phyloP scores from a whole-genome alignment of 23 red algal species.

The Chondrus crispus region DNA sequence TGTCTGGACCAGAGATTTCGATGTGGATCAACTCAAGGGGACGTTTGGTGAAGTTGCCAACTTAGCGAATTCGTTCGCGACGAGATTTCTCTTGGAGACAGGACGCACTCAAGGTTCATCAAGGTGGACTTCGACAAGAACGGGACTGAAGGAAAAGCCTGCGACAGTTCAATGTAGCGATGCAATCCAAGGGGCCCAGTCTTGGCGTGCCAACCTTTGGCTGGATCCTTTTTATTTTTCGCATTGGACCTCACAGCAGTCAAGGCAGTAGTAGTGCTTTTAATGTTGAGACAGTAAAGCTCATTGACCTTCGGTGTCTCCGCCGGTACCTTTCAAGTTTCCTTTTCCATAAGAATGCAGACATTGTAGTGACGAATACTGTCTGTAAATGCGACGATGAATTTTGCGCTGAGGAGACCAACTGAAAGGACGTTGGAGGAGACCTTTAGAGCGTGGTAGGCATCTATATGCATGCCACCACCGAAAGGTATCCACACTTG shows the following conservation, averaged over 20 bases:
- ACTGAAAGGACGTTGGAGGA: not conserved
- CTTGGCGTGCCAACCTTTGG: not conserved
- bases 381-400: not conserved
- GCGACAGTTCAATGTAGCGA: not conserved
- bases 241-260: not conserved
- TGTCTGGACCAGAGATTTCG: not conserved
- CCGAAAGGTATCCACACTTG: slow-evolving; percentile 9
- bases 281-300: not conserved
- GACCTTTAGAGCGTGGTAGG: not conserved
- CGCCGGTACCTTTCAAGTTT: not conserved
- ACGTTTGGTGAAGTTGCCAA: not conserved
- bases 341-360: not conserved
- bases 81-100: not conserved
- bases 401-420: not conserved
- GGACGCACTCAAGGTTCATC: not conserved
- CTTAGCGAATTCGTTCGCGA: not conserved
- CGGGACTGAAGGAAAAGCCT: not conserved
- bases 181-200: not conserved
- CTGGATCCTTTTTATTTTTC: not conserved
- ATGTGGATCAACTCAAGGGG: not conserved
- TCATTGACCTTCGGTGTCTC: not conserved
- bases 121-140: not conserved
- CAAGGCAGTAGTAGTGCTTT: not conserved
- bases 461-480: not conserved
- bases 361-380: not conserved